Conservation (phyloP, 116 monocot genomes). For the Iris pallida region DNA sequence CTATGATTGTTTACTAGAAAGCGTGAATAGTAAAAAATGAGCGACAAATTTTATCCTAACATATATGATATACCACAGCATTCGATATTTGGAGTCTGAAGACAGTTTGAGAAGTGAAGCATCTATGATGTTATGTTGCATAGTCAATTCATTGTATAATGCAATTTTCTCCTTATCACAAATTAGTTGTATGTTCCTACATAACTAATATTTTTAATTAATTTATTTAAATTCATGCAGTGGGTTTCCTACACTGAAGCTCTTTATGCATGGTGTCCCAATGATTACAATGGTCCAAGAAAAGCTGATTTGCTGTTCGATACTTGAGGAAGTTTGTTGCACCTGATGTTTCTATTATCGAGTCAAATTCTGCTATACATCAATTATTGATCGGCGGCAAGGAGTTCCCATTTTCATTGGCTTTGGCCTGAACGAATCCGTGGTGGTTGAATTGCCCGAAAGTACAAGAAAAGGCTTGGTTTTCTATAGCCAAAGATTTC, state of each 20-base stretch:
- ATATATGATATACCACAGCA: no score
- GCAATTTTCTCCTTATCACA: no score
- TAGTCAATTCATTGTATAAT: no score
- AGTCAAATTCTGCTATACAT: conserved; percentile 65
- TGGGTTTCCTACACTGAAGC: conserved; percentile 86
- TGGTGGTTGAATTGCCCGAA: conserved; percentile 45
- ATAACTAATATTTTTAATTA: no score
- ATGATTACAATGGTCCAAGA: conserved; percentile 82
- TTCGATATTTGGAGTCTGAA: no score
- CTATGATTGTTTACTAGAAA: no score
- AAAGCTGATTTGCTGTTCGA: conserved; percentile 71
- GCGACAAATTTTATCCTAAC: no score
- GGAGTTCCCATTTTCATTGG: conserved; percentile 83
- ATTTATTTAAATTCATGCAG: no score
- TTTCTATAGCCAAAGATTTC: conserved; percentile 78
- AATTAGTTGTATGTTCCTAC: no score
- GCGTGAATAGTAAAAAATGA: no score
- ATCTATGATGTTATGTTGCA: background rate
- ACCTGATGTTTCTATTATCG: conserved; percentile 77
- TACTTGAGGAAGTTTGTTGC: conserved; percentile 78
- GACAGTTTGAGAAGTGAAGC: background rate
- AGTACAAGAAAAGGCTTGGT: conserved; percentile 94
- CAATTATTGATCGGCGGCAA: conserved; percentile 71
- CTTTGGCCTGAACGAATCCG: conserved; percentile 77
- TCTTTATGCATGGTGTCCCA: conserved; percentile 91